phyloP scores from a whole-genome alignment of 139 green algal species.

The Chlorella sp. region DNA sequence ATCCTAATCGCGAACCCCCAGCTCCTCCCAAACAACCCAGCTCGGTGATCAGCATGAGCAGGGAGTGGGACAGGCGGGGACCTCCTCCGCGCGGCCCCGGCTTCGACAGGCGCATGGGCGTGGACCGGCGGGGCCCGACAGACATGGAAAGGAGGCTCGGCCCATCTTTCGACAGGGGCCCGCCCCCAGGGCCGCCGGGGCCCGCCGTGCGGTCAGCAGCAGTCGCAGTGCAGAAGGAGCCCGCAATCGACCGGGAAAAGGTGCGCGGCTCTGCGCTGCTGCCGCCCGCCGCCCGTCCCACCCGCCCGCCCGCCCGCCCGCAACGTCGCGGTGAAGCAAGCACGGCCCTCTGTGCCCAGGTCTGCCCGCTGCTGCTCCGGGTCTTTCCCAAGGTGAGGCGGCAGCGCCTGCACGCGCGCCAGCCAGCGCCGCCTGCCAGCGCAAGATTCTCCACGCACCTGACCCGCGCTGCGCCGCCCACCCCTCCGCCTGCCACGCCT shows the following conservation, averaged over 20 bases:
- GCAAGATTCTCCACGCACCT: constrained; percentile 23
- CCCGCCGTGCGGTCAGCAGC: constrained; percentile 20
- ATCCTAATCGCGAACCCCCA: too few species aligned
- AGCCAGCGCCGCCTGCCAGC: too few species aligned
- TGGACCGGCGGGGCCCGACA: constrained; percentile 4
- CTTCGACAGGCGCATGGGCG: constrained; percentile 19
- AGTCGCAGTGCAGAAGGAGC: constrained; percentile 24
- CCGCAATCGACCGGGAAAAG: constrained; percentile 36
- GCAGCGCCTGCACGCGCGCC: too few species aligned
- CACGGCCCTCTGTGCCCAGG: constrained; percentile 7
- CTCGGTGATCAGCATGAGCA: too few species aligned
- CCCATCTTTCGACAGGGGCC: neutral
- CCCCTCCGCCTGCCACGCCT: neutral
- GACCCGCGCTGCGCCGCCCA: too few species aligned
- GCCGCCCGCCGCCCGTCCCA: neutral
- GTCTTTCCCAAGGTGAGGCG: too few species aligned
- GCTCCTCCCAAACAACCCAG: too few species aligned
- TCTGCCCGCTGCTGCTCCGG: constrained; percentile 83
- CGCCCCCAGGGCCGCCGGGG: neutral
- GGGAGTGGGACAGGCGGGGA: constrained; percentile 8
- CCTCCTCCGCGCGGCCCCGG: neutral
- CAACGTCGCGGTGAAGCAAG: neutral
- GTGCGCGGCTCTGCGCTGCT: neutral
- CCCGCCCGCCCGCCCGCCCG: neutral
- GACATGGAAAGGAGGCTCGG: neutral